Percentiles rank a stretch among this genome's conserved stretches.
Evolutionary conservation across 192 early-diverging fungal species (phyloP).

Genomic region (Ambispora gerdemannii): DNA sequence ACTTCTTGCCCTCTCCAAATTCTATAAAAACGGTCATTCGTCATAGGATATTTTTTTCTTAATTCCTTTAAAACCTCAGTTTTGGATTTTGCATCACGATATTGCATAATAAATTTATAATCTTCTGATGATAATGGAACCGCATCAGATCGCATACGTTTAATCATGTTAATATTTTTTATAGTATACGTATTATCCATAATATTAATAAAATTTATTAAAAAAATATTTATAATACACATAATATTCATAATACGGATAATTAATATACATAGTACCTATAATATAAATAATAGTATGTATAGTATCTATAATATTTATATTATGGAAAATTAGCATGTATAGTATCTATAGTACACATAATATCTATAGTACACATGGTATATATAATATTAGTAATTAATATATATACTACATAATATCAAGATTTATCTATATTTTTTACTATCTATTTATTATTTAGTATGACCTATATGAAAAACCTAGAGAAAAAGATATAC

Average conservation of each 20-base stretch:
- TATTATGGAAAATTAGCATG: not conserved
- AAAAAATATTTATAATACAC: slow-evolving; percentile 22
- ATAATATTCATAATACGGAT: slow-evolving; percentile 1
- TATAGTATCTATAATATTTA: not conserved
- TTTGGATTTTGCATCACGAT: slow-evolving; percentile 18
- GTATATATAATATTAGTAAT: slow-evolving; percentile 16
- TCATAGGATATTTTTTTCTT: slow-evolving; percentile 13
- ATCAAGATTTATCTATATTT: not conserved
- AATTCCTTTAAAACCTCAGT: not conserved
- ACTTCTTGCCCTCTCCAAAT: slow-evolving; percentile 13
- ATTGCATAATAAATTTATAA: slow-evolving; percentile 20
- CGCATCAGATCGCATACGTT: slow-evolving; percentile 19
- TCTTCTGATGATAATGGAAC: slow-evolving; percentile 12
- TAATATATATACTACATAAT: not conserved
- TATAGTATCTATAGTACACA: not conserved
- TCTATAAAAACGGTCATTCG: slow-evolving; percentile 20
- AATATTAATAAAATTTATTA: slow-evolving; percentile 14
- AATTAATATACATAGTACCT: slow-evolving; percentile 8
- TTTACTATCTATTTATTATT: not conserved
- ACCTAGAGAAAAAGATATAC: slow-evolving; percentile 11
- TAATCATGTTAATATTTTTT: slow-evolving; percentile 21
- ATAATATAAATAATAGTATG: slow-evolving; percentile 1
- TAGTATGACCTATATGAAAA: not conserved
- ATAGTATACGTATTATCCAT: slow-evolving; percentile 5
- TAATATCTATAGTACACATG: slow-evolving; percentile 17